Conservation (phyloP, 257 asterid genomes). For the Nicotiana knightiana region DNA sequence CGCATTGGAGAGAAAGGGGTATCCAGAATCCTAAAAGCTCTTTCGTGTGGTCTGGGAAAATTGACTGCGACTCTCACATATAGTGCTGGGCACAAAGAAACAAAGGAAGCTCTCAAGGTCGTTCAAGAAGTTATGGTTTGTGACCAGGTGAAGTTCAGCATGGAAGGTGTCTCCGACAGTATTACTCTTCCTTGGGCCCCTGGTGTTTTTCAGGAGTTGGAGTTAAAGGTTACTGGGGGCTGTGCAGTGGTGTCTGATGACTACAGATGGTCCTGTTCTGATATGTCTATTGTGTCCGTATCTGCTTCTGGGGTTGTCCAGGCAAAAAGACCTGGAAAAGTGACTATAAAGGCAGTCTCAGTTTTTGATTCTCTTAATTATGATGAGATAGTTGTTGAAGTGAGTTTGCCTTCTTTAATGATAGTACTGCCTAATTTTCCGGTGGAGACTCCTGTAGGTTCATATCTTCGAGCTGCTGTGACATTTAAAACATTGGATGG, state of each 20-base stretch:
- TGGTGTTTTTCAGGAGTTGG: constrained; percentile 77
- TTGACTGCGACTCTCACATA: constrained; percentile 66
- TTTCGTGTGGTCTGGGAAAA: constrained; percentile 68
- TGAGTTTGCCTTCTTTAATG: constrained; percentile 67
- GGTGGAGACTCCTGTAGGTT: constrained; percentile 67
- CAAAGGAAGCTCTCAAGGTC: constrained; percentile 67
- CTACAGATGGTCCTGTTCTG: constrained; percentile 85
- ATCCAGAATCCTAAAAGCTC: constrained; percentile 51
- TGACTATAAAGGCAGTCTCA: constrained; percentile 66
- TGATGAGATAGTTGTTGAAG: constrained; percentile 67
- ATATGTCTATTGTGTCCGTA: constrained; percentile 61
- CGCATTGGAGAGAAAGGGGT: constrained; percentile 24
- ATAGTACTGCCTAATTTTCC: constrained; percentile 66
- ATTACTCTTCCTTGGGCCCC: constrained; percentile 82
- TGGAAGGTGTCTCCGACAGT: constrained; percentile 26
- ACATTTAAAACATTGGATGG: constrained; percentile 65
- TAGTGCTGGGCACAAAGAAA: constrained; percentile 39
- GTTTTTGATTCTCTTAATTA: constrained; percentile 67
- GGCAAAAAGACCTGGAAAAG: constrained; percentile 81
- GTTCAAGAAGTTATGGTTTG: constrained; percentile 93
- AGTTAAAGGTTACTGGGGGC: constrained; percentile 78
- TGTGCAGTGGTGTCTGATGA: constrained; percentile 79
- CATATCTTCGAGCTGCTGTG: constrained; percentile 64
- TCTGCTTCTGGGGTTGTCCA: constrained; percentile 76
- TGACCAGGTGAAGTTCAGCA: constrained; percentile 59